Percentiles rank a stretch among this genome's conserved stretches.
Conservation (phyloP, 768 basidiomycete genomes). For the Amanita exitialis region DNA sequence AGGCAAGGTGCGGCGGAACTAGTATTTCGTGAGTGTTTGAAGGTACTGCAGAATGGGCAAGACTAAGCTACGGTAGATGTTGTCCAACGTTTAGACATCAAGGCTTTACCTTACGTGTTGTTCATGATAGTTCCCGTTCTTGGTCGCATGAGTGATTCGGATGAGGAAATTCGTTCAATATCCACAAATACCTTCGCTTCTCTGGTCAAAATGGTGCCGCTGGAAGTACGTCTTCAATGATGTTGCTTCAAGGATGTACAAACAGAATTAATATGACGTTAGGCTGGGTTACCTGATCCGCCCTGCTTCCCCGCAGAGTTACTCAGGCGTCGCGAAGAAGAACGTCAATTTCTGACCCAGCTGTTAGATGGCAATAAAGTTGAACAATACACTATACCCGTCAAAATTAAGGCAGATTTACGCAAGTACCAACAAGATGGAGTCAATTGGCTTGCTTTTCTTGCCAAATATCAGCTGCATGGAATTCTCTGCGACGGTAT, state of each 20-base stretch:
- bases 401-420: constrained; percentile 85
- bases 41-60: neutral
- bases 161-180: constrained; percentile 85
- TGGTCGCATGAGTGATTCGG: constrained; percentile 92
- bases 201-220: constrained; percentile 95
- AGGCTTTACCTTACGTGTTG: constrained; percentile 91
- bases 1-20: constrained; percentile 88
- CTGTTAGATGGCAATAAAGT: constrained; percentile 93
- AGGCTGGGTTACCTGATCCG: constrained; percentile 97
- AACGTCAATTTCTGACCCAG: constrained; percentile 88
- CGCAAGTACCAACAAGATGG: constrained; percentile 98
- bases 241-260: neutral
- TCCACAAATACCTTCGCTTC: constrained; percentile 98
- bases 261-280: neutral
- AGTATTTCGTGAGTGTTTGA: constrained; percentile 66
- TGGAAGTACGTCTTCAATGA: constrained; percentile 56
- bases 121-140: constrained; percentile 95
- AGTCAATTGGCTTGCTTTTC: constrained; percentile 97
- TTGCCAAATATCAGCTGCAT: constrained; percentile 95
- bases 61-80: constrained; percentile 49
- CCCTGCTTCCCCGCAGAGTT: constrained; percentile 85
- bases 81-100: constrained; percentile 85
- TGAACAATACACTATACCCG: constrained; percentile 79
- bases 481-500: constrained; percentile 96
- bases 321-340: constrained; percentile 73